phyloP scores from a whole-genome alignment of 83 land plant species.

The Larix sibirica region DNA sequence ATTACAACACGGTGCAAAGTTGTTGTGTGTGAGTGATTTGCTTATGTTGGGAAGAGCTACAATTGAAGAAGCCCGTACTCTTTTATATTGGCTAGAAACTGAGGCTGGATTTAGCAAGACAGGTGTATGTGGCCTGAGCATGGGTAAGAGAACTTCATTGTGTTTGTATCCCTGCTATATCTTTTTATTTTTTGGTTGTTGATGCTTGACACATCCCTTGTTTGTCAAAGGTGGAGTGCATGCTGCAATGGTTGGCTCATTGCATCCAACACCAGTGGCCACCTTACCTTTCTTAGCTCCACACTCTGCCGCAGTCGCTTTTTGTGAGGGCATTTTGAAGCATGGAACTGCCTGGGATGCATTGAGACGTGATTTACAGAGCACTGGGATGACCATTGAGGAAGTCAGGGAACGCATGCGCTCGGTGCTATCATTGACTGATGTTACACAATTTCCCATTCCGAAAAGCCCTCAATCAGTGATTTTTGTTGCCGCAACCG shows the following conservation, averaged over 20 bases:
- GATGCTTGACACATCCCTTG: background rate
- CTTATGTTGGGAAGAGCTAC: slow-evolving; percentile 91
- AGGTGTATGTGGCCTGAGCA: slow-evolving; percentile 97
- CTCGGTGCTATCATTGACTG: slow-evolving; percentile 86
- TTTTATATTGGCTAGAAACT: slow-evolving; percentile 83
- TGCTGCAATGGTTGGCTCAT: slow-evolving; percentile 99
- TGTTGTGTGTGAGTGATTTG: slow-evolving; percentile 98
- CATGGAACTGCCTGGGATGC: slow-evolving; percentile 99
- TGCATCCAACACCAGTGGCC: slow-evolving; percentile 91
- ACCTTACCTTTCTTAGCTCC: slow-evolving; percentile 93
- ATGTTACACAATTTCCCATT: slow-evolving; percentile 91
- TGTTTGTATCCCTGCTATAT: background rate
- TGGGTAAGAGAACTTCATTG: slow-evolving; percentile 64
- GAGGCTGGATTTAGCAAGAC: slow-evolving; percentile 87
- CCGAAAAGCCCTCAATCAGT: slow-evolving; percentile 88
- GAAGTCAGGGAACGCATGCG: slow-evolving; percentile 92
- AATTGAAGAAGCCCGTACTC: slow-evolving; percentile 93
- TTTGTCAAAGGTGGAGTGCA: slow-evolving; percentile 85
- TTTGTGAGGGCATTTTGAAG: slow-evolving; percentile 92
- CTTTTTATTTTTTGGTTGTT: background rate
- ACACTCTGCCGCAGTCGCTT: slow-evolving; percentile 97
- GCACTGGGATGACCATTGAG: slow-evolving; percentile 74
- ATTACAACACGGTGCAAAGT: slow-evolving; percentile 84
- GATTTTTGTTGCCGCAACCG: slow-evolving; percentile 95
- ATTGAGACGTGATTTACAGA: slow-evolving; percentile 69